Conservation (phyloP, 2,329 filamentous ascomycete species). For the Penicillium sp. region DNA sequence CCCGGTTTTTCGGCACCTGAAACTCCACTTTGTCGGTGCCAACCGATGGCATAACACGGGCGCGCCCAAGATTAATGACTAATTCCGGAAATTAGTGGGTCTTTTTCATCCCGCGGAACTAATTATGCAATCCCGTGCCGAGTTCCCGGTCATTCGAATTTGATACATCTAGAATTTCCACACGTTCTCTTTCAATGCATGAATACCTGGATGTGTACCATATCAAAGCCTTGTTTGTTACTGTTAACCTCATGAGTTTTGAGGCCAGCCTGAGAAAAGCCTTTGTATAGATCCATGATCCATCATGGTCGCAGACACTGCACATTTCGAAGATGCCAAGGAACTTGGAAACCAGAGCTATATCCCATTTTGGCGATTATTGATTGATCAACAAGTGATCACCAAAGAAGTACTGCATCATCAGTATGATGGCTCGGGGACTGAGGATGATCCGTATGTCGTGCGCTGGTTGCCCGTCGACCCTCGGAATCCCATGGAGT, state of each 20-base stretch:
- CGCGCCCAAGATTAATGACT: background rate
- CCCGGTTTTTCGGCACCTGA: background rate
- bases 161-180: background rate
- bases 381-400: background rate
- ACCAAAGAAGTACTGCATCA: background rate
- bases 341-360: background rate
- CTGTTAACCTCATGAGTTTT: background rate
- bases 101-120: background rate
- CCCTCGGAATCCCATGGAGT: constrained; percentile 43
- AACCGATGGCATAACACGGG: background rate
- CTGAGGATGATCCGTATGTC: constrained; percentile 24
- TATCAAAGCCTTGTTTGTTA: background rate
- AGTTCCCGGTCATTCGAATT: background rate
- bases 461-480: constrained; percentile 47
- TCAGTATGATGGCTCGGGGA: background rate
- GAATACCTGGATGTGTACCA: background rate
- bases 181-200: background rate
- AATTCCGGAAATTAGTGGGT: background rate
- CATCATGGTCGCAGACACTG: background rate
- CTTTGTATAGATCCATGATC: background rate
- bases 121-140: background rate
- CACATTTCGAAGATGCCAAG: background rate
- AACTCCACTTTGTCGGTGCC: background rate
- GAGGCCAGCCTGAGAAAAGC: background rate
- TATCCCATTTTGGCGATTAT: background rate